These are phyloP conservation scores for Cladophialophora carrionii DNA, from an alignment of 2,329 filamentous ascomycete species.

Conservation along the genomic window DNA sequence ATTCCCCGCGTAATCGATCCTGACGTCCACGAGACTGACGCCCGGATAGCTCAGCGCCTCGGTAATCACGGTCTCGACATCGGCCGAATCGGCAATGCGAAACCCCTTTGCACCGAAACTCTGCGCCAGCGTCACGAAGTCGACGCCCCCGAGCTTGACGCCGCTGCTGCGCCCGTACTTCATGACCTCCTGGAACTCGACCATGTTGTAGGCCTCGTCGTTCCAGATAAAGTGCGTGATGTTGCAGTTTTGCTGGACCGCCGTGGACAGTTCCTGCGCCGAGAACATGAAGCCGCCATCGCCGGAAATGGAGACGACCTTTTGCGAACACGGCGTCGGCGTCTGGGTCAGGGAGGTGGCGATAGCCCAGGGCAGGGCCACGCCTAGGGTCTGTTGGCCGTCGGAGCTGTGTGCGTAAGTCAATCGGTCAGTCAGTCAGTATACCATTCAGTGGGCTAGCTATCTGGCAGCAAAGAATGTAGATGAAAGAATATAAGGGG, in stretches of 20 bases:
- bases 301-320: conserved; percentile 52
- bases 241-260: conserved; percentile 53
- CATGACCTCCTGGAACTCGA: conserved; percentile 56
- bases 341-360: conserved; percentile 51
- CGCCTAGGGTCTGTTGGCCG: conserved; percentile 56
- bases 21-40: conserved; percentile 53
- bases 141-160: conserved; percentile 52
- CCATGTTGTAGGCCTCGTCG: conserved; percentile 56
- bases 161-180: conserved; percentile 54
- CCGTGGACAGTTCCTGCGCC: conserved; percentile 52
- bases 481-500: neutral
- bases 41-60: conserved; percentile 51
- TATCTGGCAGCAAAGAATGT: too few species aligned
- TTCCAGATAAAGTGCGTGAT: conserved; percentile 59
- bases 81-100: conserved; percentile 45
- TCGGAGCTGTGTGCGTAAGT: conserved; percentile 43
- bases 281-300: conserved; percentile 58
- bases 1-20: conserved; percentile 53
- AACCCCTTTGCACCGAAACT: conserved; percentile 54
- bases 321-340: conserved; percentile 49
- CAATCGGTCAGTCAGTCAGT: too few species aligned
- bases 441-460: neutral
- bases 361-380: conserved; percentile 56
- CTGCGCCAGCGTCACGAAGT: conserved; percentile 55
- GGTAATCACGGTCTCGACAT: conserved; percentile 51